Conservation (phyloP, 495 filamentous ascomycete species). For the Amniculicola lignicola region DNA sequence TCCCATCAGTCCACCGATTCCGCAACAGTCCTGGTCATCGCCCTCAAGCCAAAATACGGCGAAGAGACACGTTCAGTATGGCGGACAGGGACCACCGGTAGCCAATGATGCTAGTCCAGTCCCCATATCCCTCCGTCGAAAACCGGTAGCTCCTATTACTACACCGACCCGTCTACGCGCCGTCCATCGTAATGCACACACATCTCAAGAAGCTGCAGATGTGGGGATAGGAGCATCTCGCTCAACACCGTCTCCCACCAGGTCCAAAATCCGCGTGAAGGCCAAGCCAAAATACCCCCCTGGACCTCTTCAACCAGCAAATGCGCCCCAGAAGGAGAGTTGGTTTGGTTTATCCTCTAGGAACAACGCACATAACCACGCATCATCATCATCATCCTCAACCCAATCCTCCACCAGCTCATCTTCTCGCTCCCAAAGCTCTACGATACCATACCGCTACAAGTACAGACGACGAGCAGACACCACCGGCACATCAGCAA, state of each 20-base stretch:
- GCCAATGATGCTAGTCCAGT: conserved; percentile 2
- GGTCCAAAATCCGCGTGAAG: conserved; percentile 7
- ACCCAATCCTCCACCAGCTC: neutral
- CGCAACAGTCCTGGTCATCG: conserved; percentile 2
- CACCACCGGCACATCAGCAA: too few species aligned
- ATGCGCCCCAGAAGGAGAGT: conserved; percentile 17
- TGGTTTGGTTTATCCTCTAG: conserved; percentile 6
- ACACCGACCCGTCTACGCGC: too few species aligned
- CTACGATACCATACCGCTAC: conserved; percentile 11
- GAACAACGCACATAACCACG: neutral
- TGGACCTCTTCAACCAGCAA: neutral
- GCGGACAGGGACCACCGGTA: neutral
- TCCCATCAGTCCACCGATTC: conserved; percentile 14
- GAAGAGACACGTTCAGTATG: neutral
- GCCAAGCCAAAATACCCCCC: neutral
- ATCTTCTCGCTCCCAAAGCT: conserved; percentile 3
- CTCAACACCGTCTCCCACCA: conserved; percentile 2
- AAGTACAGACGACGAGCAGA: too few species aligned
- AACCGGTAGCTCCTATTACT: too few species aligned
- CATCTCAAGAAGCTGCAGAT: neutral
- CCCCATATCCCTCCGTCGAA: conserved; percentile 9
- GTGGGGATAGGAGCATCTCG: conserved; percentile 1
- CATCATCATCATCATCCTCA: conserved; percentile 16
- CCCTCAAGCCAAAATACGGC: too few species aligned
- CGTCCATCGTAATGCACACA: neutral